Conservation (phyloP, 176 grass and related monocot species). For the Panicum miliaceum region DNA sequence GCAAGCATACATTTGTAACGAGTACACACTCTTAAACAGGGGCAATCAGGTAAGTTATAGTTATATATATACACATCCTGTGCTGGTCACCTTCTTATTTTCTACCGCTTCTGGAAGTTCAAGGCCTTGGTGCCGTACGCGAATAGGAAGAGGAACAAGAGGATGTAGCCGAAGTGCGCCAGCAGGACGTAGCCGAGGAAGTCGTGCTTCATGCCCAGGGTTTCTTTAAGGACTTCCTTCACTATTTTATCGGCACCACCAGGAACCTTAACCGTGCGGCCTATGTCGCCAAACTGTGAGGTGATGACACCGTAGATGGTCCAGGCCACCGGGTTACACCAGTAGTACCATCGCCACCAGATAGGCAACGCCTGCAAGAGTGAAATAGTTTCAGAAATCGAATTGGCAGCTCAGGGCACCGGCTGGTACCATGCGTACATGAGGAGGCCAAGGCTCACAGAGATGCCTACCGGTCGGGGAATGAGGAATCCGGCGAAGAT, state of each 20-base stretch:
- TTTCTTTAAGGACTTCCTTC: slow-evolving; percentile 50
- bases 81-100: no score
- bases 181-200: slow-evolving; percentile 60
- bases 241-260: slow-evolving; percentile 29
- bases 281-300: slow-evolving; percentile 57
- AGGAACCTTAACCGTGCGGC: neutral
- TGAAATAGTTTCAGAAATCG: neutral
- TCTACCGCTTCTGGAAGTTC: slow-evolving; percentile 74
- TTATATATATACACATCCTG: no score
- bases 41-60: no score
- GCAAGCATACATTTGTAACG: no score
- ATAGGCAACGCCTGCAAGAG: slow-evolving; percentile 55
- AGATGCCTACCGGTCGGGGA: slow-evolving; percentile 58
- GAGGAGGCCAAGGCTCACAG: neutral
- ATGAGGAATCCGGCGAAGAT: slow-evolving; percentile 76
- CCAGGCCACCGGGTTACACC: slow-evolving; percentile 69
- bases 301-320: slow-evolving; percentile 58
- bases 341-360: slow-evolving; percentile 94
- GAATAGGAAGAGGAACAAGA: slow-evolving; percentile 65
- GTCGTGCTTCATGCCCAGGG: slow-evolving; percentile 51
- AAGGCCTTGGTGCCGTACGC: slow-evolving; percentile 62
- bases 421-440: neutral
- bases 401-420: neutral
- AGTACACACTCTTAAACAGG: no score
- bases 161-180: slow-evolving; percentile 55